Evolutionary conservation across 352 stramenopile species (phyloP).

Genomic region (Globisporangium nodosum): DNA sequence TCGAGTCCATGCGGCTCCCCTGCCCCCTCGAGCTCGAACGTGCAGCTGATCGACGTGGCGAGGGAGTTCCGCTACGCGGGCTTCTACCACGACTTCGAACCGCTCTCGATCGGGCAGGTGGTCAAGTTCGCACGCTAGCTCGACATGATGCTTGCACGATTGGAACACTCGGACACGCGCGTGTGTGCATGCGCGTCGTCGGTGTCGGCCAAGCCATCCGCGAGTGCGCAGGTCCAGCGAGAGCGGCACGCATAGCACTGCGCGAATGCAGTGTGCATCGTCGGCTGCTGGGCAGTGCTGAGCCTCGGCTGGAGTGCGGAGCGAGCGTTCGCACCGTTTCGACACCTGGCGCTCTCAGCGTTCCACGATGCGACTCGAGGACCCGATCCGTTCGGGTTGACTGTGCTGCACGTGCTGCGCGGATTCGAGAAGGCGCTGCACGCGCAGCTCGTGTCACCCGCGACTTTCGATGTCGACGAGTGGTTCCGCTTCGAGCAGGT

Average conservation of each 20-base stretch:
- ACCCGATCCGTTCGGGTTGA: slow-evolving; percentile 21
- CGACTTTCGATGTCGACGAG: slow-evolving; percentile 11
- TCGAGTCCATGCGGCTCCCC: slow-evolving; percentile 10
- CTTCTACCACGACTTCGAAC: slow-evolving; percentile 96
- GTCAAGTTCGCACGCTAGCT: slow-evolving; percentile 82
- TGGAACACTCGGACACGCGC: slow-evolving; percentile 40
- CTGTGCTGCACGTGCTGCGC: slow-evolving; percentile 22
- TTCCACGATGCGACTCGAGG: slow-evolving; percentile 30
- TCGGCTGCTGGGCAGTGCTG: slow-evolving; percentile 77
- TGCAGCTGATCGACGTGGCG: slow-evolving; percentile 23
- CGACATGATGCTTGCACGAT: slow-evolving; percentile 48
- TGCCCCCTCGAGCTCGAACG: neutral
- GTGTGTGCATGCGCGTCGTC: slow-evolving; percentile 40
- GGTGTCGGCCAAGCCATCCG: neutral
- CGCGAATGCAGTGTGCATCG: slow-evolving; percentile 88
- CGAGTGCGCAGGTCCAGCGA: neutral
- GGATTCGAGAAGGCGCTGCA: slow-evolving; percentile 43
- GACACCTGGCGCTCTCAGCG: slow-evolving; percentile 17
- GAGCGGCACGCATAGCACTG: slow-evolving; percentile 40
- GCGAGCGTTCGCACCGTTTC: slow-evolving; percentile 52
- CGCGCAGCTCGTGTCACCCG: slow-evolving; percentile 83
- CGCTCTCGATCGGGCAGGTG: slow-evolving; percentile 90
- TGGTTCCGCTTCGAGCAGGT: slow-evolving; percentile 18
- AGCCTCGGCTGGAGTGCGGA: slow-evolving; percentile 44
- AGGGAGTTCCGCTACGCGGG: slow-evolving; percentile 87